A percentile compares a stretch with the other conserved stretches of the same genome.
phyloP scores from a whole-genome alignment of 2,329 filamentous ascomycete species.

The Bisporella sp. region DNA sequence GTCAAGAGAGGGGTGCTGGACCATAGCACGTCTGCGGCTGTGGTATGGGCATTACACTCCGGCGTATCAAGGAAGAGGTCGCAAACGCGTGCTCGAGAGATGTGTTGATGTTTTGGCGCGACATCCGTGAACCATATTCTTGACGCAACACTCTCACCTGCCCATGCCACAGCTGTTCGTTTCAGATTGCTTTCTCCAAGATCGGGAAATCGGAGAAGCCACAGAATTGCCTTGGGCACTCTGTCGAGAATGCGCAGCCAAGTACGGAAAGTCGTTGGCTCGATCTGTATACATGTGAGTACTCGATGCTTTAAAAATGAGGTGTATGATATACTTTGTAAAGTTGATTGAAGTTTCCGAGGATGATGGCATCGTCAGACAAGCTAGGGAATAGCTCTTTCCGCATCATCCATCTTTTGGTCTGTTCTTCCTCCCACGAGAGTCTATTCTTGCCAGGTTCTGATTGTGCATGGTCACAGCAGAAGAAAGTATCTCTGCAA shows the following conservation, averaged over 20 bases:
- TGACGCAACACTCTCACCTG: slow-evolving; percentile 73
- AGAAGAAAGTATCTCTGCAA: slow-evolving; percentile 93
- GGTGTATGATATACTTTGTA: slow-evolving; percentile 67
- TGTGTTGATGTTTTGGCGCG: slow-evolving; percentile 89
- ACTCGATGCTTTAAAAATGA: background rate
- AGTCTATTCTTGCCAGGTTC: slow-evolving; percentile 65
- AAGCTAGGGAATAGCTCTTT: slow-evolving; percentile 84
- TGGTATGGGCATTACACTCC: slow-evolving; percentile 97
- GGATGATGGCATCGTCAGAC: slow-evolving; percentile 76
- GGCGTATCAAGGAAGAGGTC: slow-evolving; percentile 96
- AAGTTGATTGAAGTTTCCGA: slow-evolving; percentile 97
- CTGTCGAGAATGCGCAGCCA: slow-evolving; percentile 87
- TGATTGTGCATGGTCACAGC: slow-evolving; percentile 89
- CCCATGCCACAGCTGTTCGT: slow-evolving; percentile 76
- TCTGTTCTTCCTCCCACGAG: slow-evolving; percentile 79
- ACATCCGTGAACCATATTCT: slow-evolving; percentile 95
- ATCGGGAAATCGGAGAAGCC: slow-evolving; percentile 95
- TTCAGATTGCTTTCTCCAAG: slow-evolving; percentile 81
- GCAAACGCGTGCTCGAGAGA: slow-evolving; percentile 82
- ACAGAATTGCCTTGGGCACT: slow-evolving; percentile 82
- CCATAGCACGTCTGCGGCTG: slow-evolving; percentile 93
- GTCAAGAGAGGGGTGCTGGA: slow-evolving; percentile 90
- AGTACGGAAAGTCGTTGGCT: slow-evolving; percentile 90
- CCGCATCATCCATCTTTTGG: slow-evolving; percentile 82
- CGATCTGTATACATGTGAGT: slow-evolving; percentile 56